A percentile compares a stretch with the other conserved stretches of the same genome.
These are phyloP conservation scores for Neonectria faginata DNA, from an alignment of 2,329 filamentous ascomycete genomes.

Conservation along the genomic window DNA sequence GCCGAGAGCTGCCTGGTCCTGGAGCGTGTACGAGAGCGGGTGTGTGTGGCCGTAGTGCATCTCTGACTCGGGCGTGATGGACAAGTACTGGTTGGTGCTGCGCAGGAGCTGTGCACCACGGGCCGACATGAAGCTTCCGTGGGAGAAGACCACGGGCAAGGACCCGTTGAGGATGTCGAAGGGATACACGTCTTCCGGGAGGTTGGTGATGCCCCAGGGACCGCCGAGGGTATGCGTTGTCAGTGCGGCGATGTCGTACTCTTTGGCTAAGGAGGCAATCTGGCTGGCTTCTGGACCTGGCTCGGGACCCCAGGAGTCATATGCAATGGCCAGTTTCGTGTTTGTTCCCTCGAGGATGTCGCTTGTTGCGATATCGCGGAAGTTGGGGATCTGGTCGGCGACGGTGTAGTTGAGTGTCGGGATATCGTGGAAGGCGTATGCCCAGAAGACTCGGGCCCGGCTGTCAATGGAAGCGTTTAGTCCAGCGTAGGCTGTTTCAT, in stretches of 20 bases:
- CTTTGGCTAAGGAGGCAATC: constrained; percentile 50
- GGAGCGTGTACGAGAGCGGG: constrained; percentile 54
- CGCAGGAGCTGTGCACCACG: constrained; percentile 57
- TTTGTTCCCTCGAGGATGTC: constrained; percentile 44
- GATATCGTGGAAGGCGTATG: constrained; percentile 55
- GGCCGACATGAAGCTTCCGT: constrained; percentile 59
- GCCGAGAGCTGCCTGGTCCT: constrained; percentile 65
- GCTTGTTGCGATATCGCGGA: constrained; percentile 51
- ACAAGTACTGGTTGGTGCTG: constrained; percentile 63
- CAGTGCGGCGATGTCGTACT: constrained; percentile 57
- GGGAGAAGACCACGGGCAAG: constrained; percentile 64
- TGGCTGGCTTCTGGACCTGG: constrained; percentile 45
- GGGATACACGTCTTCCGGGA: constrained; percentile 52
- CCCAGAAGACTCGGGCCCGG: constrained; percentile 61
- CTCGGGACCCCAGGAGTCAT: constrained; percentile 52
- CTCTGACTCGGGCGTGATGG: constrained; percentile 69
- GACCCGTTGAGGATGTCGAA: constrained; percentile 56
- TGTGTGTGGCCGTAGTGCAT: constrained; percentile 69
- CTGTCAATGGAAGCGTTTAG: constrained; percentile 61
- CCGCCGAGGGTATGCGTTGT: constrained; percentile 59
- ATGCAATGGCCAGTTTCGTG: constrained; percentile 56
- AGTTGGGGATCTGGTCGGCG: constrained; percentile 54
- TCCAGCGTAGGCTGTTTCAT: constrained; percentile 57
- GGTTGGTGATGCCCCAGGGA: constrained; percentile 54
- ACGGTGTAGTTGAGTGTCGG: constrained; percentile 46